A percentile compares a stretch with the other conserved stretches of the same genome.
Conservation (phyloP, 2,329 filamentous ascomycete species). For the Colletotrichum liaoningense region DNA sequence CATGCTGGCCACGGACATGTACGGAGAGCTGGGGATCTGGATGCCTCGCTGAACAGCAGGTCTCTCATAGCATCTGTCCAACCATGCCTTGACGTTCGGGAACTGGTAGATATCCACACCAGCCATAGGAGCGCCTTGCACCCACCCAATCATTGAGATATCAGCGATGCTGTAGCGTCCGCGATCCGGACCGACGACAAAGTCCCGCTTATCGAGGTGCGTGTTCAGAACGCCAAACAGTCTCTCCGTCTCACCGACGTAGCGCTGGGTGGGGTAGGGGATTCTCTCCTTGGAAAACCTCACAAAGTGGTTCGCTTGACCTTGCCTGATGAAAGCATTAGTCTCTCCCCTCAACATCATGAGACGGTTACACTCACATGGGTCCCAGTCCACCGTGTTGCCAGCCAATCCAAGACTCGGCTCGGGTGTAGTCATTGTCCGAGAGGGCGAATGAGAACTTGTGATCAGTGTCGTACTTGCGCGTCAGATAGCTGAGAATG, state of each 20-base stretch:
- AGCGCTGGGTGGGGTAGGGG: slow-evolving; percentile 78
- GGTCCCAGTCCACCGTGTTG: slow-evolving; percentile 82
- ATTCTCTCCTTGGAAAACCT: slow-evolving; percentile 76
- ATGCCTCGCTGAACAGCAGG: slow-evolving; percentile 73
- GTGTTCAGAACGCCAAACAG: slow-evolving; percentile 79
- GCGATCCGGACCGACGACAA: slow-evolving; percentile 61
- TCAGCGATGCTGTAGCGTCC: slow-evolving; percentile 76
- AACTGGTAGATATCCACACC: slow-evolving; percentile 75
- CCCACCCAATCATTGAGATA: slow-evolving; percentile 79
- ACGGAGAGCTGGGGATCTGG: slow-evolving; percentile 64
- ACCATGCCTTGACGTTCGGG: slow-evolving; percentile 74
- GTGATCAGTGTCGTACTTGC: slow-evolving; percentile 75
- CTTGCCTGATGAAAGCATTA: slow-evolving; percentile 64
- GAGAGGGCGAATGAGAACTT: slow-evolving; percentile 52
- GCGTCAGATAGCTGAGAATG: slow-evolving; percentile 79
- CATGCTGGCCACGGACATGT: slow-evolving; percentile 53
- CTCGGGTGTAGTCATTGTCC: slow-evolving; percentile 47
- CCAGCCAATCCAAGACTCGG: slow-evolving; percentile 69
- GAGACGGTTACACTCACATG: slow-evolving; percentile 47
- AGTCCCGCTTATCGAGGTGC: slow-evolving; percentile 67
- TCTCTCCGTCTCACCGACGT: slow-evolving; percentile 79
- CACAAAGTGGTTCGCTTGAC: slow-evolving; percentile 80
- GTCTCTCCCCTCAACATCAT: too few relatives aligned
- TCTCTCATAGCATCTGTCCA: slow-evolving; percentile 68
- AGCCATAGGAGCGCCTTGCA: slow-evolving; percentile 63